Percentiles rank a stretch among this genome's conserved stretches.
phyloP scores from a whole-genome alignment of 2,329 filamentous ascomycete species.

The Zasmidium citrigriseum region DNA sequence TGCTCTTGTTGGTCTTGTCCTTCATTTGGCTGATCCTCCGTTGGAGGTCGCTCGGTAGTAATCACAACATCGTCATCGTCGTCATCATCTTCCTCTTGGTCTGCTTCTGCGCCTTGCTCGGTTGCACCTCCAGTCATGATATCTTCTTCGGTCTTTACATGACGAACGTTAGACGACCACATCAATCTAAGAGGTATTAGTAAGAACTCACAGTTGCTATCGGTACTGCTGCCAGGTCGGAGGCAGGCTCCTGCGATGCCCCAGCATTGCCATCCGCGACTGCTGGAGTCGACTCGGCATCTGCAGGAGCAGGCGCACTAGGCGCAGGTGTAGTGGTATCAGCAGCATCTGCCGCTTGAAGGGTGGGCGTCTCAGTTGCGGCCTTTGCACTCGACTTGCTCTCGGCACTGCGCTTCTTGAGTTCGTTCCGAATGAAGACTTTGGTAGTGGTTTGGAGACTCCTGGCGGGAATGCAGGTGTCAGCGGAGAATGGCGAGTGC shows the following conservation, averaged over 20 bases:
- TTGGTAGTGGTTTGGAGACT: constrained; percentile 88
- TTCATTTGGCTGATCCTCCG: constrained; percentile 20
- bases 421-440: constrained; percentile 85
- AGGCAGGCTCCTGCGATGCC: constrained; percentile 9
- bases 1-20: constrained; percentile 18
- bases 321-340: constrained; percentile 7
- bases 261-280: constrained; percentile 8
- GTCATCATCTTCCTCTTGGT: constrained; percentile 24
- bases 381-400: constrained; percentile 21
- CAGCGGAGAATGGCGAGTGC: constrained; percentile 81
- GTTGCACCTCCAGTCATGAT: constrained; percentile 7
- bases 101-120: constrained; percentile 16
- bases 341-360: constrained; percentile 1
- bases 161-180: neutral
- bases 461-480: constrained; percentile 87
- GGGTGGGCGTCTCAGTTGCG: constrained; percentile 1
- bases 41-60: constrained; percentile 32
- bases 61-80: constrained; percentile 33
- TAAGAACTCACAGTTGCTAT: constrained; percentile 14
- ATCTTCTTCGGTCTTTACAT: neutral
- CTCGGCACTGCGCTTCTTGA: constrained; percentile 59
- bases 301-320: constrained; percentile 11
- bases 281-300: constrained; percentile 11
- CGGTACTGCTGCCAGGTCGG: constrained; percentile 10
- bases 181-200: neutral